Base-by-base conservation (phyloP, 1,139 yeast genomes). In the Pichia sp. region DNA sequence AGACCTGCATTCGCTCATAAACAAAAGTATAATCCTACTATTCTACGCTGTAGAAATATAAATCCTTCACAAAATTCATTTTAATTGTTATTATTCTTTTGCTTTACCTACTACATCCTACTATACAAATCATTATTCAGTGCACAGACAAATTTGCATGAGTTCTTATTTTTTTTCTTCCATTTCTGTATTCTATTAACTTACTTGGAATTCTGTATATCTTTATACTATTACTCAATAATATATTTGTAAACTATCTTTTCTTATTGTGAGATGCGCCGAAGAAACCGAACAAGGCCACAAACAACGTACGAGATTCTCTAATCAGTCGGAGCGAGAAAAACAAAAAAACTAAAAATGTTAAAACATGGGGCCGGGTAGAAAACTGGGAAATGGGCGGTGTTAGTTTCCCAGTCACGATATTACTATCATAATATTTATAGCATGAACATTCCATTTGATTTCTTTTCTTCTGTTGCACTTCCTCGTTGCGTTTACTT, bases 1-100 rank as follows among this genome's bases (percentile, higher is more conserved):
- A 79, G 50, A 82, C 73, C 57, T 85, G 94, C 71, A 83, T 85
- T 53, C 76, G 77, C 59, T 77, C 81, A 23, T 73, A 58, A 35
- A 15, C 12, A 16, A 3, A 12, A 27, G 13, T 11, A 35, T 2
- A 9, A 9, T 18, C 22, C 13, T 16, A 18, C 15, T 32, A 30
- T 30, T n/a, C 34, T 7, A 30, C 34, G 15, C 16, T 15, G 7
- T 29, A n/a, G n/a, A n/a, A n/a, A n/a, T n/a, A n/a, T n/a, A n/a
- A n/a, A n/a, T n/a, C n/a, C n/a, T n/a, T n/a, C n/a, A n/a, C n/a
- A n/a, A n/a, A n/a, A n/a, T n/a, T n/a, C n/a, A n/a, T n/a, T n/a
- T n/a, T n/a, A n/a, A n/a, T n/a, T 13, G 18, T 32, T 32, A 32
- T 32, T 16, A 16, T 18, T 15, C 22, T 13, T 32, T 32, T 32